phyloP scores from a whole-genome alignment of 78 protist species.

The Dictyostelium citrinum region DNA sequence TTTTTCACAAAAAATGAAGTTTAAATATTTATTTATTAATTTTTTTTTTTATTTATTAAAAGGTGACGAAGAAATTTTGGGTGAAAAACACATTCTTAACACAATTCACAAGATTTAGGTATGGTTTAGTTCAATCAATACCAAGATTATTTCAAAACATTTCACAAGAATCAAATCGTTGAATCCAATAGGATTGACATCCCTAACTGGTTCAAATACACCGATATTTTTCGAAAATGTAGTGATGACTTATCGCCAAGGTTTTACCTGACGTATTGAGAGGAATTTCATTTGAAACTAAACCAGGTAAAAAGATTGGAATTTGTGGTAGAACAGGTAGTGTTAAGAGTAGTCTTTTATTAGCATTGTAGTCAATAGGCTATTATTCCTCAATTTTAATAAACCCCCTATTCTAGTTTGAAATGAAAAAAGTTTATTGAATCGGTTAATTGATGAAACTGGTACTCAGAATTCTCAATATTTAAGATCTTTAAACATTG shows the following conservation, averaged over 20 bases:
- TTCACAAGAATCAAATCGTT: constrained; percentile 24
- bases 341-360: constrained; percentile 80
- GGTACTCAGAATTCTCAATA: constrained; percentile 4
- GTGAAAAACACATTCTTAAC: no score
- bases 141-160: no score
- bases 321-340: constrained; percentile 93
- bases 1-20: no score
- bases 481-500: not conserved
- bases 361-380: constrained; percentile 68
- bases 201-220: not conserved
- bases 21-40: no score
- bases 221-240: constrained; percentile 67
- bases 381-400: constrained; percentile 92
- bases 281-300: constrained; percentile 50
- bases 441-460: constrained; percentile 49
- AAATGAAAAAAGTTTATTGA: constrained; percentile 17
- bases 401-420: constrained; percentile 35
- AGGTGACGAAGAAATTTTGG: no score
- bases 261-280: constrained; percentile 53
- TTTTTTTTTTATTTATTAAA: no score
- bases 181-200: constrained; percentile 38
- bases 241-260: constrained; percentile 82
- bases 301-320: constrained; percentile 86
- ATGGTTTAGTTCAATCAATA: no score
- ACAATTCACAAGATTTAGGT: no score